Conservation (phyloP, 768 basidiomycete genomes). For the Auriscalpium microsporum region DNA sequence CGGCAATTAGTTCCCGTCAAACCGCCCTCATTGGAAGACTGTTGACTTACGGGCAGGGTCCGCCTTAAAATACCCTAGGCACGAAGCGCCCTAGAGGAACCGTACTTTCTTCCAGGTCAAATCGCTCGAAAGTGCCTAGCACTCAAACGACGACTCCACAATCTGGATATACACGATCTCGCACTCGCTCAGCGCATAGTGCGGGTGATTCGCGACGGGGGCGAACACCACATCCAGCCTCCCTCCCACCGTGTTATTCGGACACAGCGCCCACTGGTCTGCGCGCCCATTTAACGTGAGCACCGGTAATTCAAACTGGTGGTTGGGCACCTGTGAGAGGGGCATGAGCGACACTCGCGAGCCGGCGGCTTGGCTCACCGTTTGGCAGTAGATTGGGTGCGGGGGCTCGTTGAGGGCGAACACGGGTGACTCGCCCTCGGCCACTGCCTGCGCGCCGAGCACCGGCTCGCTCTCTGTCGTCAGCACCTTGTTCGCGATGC, state of each 20-base stretch:
- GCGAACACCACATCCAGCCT: slow-evolving; percentile 23
- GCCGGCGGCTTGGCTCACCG: neutral
- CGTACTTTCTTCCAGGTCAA: too few species aligned
- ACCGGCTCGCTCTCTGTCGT: neutral
- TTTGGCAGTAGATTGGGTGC: neutral
- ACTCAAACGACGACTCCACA: neutral
- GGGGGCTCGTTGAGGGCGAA: neutral
- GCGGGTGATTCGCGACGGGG: slow-evolving; percentile 19
- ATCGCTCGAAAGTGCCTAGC: neutral
- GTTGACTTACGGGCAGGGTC: too few species aligned
- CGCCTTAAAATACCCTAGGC: neutral
- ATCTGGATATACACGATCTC: slow-evolving; percentile 6
- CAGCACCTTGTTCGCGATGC: neutral
- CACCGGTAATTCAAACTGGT: neutral
- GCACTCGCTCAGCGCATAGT: slow-evolving; percentile 20
- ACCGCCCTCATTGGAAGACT: too few species aligned
- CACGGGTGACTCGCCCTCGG: neutral
- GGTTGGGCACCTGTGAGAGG: too few species aligned
- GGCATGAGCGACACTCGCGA: too few species aligned
- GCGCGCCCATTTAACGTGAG: neutral
- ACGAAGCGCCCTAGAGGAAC: neutral
- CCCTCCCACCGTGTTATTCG: slow-evolving; percentile 17
- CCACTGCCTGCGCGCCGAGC: neutral
- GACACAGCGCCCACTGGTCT: slow-evolving; percentile 18
- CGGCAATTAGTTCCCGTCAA: too few species aligned